Evolutionary conservation across 352 stramenopile genomes (phyloP).

Genomic region (Globisporangium alternatum): DNA sequence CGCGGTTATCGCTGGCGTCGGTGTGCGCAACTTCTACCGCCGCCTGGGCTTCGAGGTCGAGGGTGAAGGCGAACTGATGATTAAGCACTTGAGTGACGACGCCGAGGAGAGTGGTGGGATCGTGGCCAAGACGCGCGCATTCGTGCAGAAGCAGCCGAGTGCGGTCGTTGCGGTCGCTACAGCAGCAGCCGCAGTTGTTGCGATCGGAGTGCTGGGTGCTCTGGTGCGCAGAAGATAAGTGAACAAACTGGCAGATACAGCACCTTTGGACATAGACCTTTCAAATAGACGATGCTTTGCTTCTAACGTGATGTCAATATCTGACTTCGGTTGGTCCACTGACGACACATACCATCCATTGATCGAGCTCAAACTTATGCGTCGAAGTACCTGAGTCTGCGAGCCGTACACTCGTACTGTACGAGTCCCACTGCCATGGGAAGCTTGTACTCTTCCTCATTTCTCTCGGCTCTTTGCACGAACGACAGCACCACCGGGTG

Average conservation of each 20-base stretch:
- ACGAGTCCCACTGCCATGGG: conserved; percentile 2
- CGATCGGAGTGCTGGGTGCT: conserved; percentile 11
- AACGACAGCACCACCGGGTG: conserved; percentile 2
- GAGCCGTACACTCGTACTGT: conserved; percentile 11
- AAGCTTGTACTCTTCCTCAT: not conserved
- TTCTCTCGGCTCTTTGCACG: conserved; percentile 3
- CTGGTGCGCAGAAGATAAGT: conserved; percentile 11
- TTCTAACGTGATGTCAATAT: not conserved
- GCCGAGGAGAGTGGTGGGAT: not conserved
- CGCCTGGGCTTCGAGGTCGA: conserved; percentile 86
- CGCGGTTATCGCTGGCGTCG: conserved; percentile 89
- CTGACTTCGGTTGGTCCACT: not conserved
- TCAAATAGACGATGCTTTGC: conserved; percentile 13
- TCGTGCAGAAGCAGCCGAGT: conserved; percentile 8
- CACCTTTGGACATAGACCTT: not conserved
- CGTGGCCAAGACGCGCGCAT: conserved; percentile 12
- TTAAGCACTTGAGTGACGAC: conserved; percentile 61
- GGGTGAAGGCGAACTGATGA: conserved; percentile 83
- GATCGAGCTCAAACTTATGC: not conserved
- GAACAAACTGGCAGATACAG: not conserved
- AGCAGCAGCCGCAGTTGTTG: not conserved
- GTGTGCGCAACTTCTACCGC: conserved; percentile 91
- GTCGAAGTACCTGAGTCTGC: conserved; percentile 2
- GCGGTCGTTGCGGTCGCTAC: conserved; percentile 1
- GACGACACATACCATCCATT: not conserved